Conservation (phyloP, 257 asterid species). For the Scutellaria galericulata region DNA sequence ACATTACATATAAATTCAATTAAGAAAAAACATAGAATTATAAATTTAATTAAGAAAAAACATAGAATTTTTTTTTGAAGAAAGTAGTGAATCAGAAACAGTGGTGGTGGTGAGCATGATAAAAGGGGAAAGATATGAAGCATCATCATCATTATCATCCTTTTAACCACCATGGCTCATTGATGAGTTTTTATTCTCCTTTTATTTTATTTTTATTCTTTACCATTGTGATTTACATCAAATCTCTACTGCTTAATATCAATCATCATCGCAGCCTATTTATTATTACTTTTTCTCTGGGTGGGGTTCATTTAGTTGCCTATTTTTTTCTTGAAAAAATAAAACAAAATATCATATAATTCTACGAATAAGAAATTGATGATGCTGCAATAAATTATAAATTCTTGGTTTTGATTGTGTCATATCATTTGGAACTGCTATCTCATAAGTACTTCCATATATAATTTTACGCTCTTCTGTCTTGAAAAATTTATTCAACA, state of each 20-base stretch:
- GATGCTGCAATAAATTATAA: slow-evolving; percentile 14
- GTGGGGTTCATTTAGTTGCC: not conserved
- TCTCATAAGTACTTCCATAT: slow-evolving; percentile 22
- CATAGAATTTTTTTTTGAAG: not conserved
- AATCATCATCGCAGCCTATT: slow-evolving; percentile 8
- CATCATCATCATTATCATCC: slow-evolving; percentile 50
- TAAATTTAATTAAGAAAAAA: too few relatives aligned
- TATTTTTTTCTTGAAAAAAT: not conserved
- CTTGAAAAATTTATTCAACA: not conserved
- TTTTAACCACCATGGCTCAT: slow-evolving; percentile 37
- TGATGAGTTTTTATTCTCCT: slow-evolving; percentile 15
- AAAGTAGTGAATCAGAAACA: not conserved
- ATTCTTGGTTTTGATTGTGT: slow-evolving; percentile 8
- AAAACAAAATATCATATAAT: not conserved
- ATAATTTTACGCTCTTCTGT: slow-evolving; percentile 21
- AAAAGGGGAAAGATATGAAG: slow-evolving; percentile 39
- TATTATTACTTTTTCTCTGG: not conserved
- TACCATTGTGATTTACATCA: slow-evolving; percentile 26
- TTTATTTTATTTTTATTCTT: not conserved
- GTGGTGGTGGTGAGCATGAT: slow-evolving; percentile 42
- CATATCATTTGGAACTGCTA: slow-evolving; percentile 17
- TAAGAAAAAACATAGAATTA: too few relatives aligned
- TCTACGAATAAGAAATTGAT: slow-evolving; percentile 12
- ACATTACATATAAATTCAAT: too few relatives aligned
- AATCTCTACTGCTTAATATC: slow-evolving; percentile 18